Conservation (phyloP, 805 yeast genomes). For the Lachancea mirantina region DNA sequence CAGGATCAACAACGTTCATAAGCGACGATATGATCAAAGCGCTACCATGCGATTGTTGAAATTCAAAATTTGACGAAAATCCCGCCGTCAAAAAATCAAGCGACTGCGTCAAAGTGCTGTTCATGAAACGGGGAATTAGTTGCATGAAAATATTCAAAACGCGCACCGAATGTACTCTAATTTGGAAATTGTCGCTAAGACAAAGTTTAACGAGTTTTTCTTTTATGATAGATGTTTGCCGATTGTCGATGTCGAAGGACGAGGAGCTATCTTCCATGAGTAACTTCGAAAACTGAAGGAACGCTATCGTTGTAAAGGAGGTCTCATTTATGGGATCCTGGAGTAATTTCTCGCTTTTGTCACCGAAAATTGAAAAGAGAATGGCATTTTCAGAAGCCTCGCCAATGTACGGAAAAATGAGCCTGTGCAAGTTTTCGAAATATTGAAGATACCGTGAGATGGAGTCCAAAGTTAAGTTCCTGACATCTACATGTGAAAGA, state of each 20-base stretch:
- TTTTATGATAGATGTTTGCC: constrained; percentile 28
- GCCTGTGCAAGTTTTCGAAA: constrained; percentile 20
- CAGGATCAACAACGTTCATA: constrained; percentile 31
- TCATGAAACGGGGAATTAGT: constrained; percentile 32
- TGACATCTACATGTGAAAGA: constrained; percentile 20
- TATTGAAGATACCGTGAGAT: constrained; percentile 20
- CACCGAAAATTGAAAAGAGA: constrained; percentile 18
- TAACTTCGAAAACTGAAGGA: constrained; percentile 18
- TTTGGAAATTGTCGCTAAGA: constrained; percentile 33
- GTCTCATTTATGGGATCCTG: constrained; percentile 9
- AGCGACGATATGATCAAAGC: constrained; percentile 34
- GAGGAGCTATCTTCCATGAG: constrained; percentile 23
- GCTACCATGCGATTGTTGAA: constrained; percentile 34
- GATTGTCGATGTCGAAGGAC: constrained; percentile 24
- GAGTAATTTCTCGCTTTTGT: constrained; percentile 2
- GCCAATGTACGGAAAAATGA: constrained; percentile 22
- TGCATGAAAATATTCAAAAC: constrained; percentile 29
- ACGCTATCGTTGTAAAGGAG: constrained; percentile 20
- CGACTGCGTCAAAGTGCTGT: constrained; percentile 32
- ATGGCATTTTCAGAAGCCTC: constrained; percentile 31
- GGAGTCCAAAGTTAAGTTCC: constrained; percentile 14
- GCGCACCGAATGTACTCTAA: constrained; percentile 38
- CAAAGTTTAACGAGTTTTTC: constrained; percentile 33
- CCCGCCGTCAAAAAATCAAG: constrained; percentile 21
- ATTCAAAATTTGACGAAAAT: too few species aligned